These are phyloP conservation scores for Carex scoparia DNA, from an alignment of 176 grass and related monocot species.

Conservation along the genomic window DNA sequence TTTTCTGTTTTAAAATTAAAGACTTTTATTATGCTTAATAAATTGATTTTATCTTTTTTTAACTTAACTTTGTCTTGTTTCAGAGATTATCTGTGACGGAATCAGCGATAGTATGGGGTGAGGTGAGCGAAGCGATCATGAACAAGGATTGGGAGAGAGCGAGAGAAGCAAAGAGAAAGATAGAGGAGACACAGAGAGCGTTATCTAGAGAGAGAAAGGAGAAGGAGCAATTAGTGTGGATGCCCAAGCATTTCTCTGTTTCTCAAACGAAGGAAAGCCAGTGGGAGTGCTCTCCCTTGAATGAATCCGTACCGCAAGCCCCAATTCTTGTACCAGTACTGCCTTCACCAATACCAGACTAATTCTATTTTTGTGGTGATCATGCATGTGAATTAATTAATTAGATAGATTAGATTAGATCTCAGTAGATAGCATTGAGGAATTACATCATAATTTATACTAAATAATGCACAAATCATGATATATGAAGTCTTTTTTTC, in stretches of 20 bases:
- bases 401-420: background rate
- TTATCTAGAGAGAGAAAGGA: constrained; percentile 52
- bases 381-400: background rate
- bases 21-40: background rate
- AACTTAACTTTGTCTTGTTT: background rate
- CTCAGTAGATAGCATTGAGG: background rate
- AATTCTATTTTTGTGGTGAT: background rate
- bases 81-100: constrained; percentile 51
- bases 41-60: background rate
- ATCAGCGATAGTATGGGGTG: constrained; percentile 59
- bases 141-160: constrained; percentile 76
- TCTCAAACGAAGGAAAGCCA: constrained; percentile 49
- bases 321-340: constrained; percentile 37
- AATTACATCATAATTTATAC: background rate
- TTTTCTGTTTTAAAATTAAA: background rate
- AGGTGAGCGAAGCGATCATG: constrained; percentile 58
- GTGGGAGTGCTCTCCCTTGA: constrained; percentile 75
- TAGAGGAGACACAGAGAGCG: constrained; percentile 70
- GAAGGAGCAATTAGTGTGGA: constrained; percentile 50
- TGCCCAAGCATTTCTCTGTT: constrained; percentile 70
- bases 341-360: background rate
- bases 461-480: too few species aligned
- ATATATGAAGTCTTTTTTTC: background rate
- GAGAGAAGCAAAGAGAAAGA: constrained; percentile 45
- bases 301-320: constrained; percentile 38